Evolutionary conservation across 257 asterid species (phyloP).

Genomic region (Plectranthus barbatus): DNA sequence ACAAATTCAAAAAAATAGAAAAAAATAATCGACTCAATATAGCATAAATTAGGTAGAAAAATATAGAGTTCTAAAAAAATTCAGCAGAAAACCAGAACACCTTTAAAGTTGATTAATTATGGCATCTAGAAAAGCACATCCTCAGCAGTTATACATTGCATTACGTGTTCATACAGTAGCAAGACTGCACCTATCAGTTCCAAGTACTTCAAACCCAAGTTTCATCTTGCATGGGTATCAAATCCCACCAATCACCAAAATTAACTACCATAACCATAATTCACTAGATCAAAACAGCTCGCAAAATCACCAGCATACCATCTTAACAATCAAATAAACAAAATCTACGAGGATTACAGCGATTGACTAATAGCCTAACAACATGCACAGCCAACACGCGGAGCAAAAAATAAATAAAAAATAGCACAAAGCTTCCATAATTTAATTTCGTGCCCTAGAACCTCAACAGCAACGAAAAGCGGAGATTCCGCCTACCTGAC

Average conservation of each 20-base stretch:
- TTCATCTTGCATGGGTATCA: too few species aligned
- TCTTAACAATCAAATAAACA: background rate
- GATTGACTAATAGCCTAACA: background rate
- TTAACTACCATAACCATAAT: background rate
- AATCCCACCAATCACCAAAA: background rate
- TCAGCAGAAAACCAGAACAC: background rate
- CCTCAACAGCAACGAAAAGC: background rate
- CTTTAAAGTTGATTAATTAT: background rate
- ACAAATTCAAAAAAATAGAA: background rate
- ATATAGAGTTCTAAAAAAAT: background rate
- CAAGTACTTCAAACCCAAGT: background rate
- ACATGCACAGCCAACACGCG: too few species aligned
- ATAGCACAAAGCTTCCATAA: background rate
- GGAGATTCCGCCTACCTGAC: conserved; percentile 44
- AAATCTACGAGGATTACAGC: background rate
- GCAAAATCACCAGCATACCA: too few species aligned
- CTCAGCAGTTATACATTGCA: background rate
- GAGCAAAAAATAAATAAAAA: too few species aligned
- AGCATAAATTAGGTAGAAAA: too few species aligned
- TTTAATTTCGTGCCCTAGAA: background rate
- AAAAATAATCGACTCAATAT: too few species aligned
- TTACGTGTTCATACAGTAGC: background rate
- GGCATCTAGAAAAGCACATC: background rate
- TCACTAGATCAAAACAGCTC: background rate
- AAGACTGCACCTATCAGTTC: background rate